Evolutionary conservation across 495 filamentous ascomycete species (phyloP).

Genomic region (Penicillium bialowiezense): DNA sequence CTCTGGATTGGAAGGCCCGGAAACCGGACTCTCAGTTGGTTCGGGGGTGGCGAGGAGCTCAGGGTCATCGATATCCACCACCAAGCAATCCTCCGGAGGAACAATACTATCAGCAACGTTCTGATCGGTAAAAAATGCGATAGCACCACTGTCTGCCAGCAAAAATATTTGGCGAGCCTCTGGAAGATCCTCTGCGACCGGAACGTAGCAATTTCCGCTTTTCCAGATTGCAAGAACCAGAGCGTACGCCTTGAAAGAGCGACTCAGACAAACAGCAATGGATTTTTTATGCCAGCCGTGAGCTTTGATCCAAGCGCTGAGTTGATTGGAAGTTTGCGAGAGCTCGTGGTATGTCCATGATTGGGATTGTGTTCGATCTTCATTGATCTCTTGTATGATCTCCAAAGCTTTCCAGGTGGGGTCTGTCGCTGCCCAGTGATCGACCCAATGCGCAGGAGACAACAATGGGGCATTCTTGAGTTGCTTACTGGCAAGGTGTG

Average conservation of each 20-base stretch:
- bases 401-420: neutral
- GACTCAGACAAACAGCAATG: neutral
- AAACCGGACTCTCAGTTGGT: too few species aligned
- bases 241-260: slow-evolving; percentile 16
- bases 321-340: slow-evolving; percentile 1
- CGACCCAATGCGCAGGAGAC: slow-evolving; percentile 8
- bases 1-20: neutral
- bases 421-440: slow-evolving; percentile 5
- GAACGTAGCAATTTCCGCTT: slow-evolving; percentile 66
- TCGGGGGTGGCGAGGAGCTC: too few species aligned
- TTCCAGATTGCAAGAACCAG: slow-evolving; percentile 23
- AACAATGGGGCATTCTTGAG: neutral
- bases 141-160: slow-evolving; percentile 18
- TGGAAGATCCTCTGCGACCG: slow-evolving; percentile 34
- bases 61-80: too few species aligned
- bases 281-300: neutral
- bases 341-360: slow-evolving; percentile 10
- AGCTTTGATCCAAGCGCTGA: slow-evolving; percentile 1
- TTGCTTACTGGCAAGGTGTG: too few species aligned
- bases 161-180: slow-evolving; percentile 21
- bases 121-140: slow-evolving; percentile 15
- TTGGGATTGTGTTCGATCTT: neutral
- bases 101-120: neutral
- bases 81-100: too few species aligned
- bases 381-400: neutral